Evolutionary conservation across 352 stramenopile genomes (phyloP).

Genomic region (Blastocystis hominis): DNA sequence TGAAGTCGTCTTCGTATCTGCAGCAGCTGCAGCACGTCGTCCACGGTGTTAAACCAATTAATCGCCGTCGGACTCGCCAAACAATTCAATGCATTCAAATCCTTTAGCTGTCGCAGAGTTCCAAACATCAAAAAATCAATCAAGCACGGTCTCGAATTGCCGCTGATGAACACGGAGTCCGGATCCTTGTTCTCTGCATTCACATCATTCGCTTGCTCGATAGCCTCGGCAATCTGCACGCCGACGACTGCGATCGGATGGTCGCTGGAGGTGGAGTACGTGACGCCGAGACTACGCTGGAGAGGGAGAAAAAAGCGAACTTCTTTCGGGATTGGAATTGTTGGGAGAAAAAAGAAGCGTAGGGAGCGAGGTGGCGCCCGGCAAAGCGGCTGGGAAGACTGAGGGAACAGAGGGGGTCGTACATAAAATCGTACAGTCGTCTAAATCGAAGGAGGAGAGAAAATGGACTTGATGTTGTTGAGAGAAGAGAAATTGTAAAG

Average conservation of each 20-base stretch:
- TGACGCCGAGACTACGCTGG: conserved; percentile 8
- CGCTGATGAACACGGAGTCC: conserved; percentile 52
- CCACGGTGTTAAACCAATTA: conserved; percentile 50
- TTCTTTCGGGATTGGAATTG: conserved; percentile 34
- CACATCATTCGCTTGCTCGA: conserved; percentile 38
- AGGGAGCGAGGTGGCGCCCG: not conserved
- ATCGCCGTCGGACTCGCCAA: conserved; percentile 36
- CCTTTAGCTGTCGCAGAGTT: conserved; percentile 36
- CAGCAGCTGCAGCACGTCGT: conserved; percentile 22
- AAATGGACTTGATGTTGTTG: not conserved
- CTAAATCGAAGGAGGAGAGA: not conserved
- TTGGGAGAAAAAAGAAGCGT: conserved; percentile 13
- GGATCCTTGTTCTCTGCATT: conserved; percentile 48
- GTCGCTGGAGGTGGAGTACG: conserved; percentile 33
- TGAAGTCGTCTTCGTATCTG: conserved; percentile 43
- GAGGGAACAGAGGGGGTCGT: conserved; percentile 39
- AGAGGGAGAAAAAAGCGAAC: not conserved
- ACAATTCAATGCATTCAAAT: conserved; percentile 32
- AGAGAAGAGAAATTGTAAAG: conserved; percentile 32
- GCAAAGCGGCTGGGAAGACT: not conserved
- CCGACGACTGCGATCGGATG: conserved; percentile 49
- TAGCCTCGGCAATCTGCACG: conserved; percentile 49
- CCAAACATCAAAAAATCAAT: conserved; percentile 56
- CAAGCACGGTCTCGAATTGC: conserved; percentile 33
- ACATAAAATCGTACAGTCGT: conserved; percentile 48